Conservation (phyloP, 768 basidiomycete species). For the Tricholoma sp. region DNA sequence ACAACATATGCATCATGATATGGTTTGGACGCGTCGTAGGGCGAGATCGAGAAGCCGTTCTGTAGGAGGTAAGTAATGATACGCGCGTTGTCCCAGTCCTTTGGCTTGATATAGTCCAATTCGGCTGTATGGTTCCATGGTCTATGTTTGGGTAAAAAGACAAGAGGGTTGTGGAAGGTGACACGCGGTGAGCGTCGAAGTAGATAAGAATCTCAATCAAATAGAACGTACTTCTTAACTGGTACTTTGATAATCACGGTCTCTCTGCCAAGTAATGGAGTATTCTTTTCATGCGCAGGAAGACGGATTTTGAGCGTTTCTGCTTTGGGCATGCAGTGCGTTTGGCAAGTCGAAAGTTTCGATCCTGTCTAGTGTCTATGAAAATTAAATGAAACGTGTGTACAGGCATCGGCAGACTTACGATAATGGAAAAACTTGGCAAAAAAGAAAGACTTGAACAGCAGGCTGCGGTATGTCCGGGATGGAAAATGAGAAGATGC, state of each 20-base stretch:
- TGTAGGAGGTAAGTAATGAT: constrained; percentile 29
- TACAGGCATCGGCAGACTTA: background rate
- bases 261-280: background rate
- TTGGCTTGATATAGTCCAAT: constrained; percentile 28
- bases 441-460: background rate
- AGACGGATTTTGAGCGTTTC: background rate
- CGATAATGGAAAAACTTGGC: background rate
- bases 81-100: constrained; percentile 26
- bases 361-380: background rate
- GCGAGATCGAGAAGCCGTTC: constrained; percentile 32
- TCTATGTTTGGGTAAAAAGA: background rate
- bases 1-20: too few species aligned
- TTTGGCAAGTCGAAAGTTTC: background rate
- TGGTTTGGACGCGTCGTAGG: constrained; percentile 12
- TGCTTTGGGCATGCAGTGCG: background rate
- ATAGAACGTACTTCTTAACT: background rate
- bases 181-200: background rate
- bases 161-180: background rate
- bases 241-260: background rate
- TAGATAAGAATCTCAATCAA: background rate
- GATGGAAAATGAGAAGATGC: background rate
- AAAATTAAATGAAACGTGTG: background rate
- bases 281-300: background rate
- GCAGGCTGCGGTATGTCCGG: background rate
- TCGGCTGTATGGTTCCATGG: constrained; percentile 36